Percentiles rank a stretch among this genome's conserved stretches.
phyloP scores from a whole-genome alignment of 2,329 filamentous ascomycete genomes.

The Fusarium nodosum region DNA sequence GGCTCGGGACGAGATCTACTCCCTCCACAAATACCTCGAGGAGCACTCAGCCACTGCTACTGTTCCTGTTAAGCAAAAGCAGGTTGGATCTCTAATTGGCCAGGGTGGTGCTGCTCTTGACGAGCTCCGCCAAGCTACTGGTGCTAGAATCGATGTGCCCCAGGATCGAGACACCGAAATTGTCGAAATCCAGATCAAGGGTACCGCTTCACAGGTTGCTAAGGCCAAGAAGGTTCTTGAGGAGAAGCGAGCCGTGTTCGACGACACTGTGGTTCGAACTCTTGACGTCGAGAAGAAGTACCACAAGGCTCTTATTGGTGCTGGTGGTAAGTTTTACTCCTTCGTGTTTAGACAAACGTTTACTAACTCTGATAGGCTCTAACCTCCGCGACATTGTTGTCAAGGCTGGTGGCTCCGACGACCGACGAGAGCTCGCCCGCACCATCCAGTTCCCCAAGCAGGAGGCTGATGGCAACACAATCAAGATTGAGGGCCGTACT shows the following conservation, averaged over 20 bases:
- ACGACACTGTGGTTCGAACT: conserved; percentile 87
- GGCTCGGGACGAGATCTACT: conserved; percentile 91
- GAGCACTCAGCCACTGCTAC: conserved; percentile 86
- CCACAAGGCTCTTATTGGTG: conserved; percentile 90
- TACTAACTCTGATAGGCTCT: conserved; percentile 67
- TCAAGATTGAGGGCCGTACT: conserved; percentile 88
- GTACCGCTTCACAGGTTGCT: conserved; percentile 90
- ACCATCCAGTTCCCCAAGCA: conserved; percentile 96
- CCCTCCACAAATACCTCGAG: conserved; percentile 87
- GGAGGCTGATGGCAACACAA: conserved; percentile 83
- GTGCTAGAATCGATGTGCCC: conserved; percentile 92
- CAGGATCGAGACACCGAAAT: conserved; percentile 79
- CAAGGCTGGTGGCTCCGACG: conserved; percentile 89
- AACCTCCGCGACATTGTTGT: conserved; percentile 89
- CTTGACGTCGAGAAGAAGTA: conserved; percentile 95
- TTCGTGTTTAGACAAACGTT: not conserved
- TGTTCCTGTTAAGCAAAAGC: conserved; percentile 88
- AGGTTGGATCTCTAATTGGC: conserved; percentile 94
- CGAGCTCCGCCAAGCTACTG: conserved; percentile 84
- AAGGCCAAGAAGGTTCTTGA: conserved; percentile 92
- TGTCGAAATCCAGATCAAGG: conserved; percentile 92
- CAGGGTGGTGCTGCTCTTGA: conserved; percentile 92
- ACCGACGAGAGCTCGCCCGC: conserved; percentile 84
- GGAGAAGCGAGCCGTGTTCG: conserved; percentile 87
- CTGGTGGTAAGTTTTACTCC: conserved; percentile 76